Evolutionary conservation across 805 yeast species (phyloP), one percentile per base, ranked within the genome.

Genomic region (Kodamaea jinghongensis): DNA sequence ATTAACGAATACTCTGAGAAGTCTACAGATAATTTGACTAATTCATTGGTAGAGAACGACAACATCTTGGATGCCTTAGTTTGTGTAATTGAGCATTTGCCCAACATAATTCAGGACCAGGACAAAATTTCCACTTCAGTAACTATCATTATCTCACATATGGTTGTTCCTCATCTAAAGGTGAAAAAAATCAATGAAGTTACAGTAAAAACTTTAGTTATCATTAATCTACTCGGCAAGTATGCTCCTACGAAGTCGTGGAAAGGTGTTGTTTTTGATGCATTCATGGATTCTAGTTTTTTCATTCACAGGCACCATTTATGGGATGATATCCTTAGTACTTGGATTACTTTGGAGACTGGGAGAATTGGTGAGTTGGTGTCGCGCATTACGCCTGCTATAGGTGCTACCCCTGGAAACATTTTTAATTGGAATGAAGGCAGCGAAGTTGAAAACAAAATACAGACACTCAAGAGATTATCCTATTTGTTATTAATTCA

Each of bases 351-450:
- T 6, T 71, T 65, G 11, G 93, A 84, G 42, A 75, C 75, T 28
- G 89, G 81, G 3, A 76, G 75, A 33, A 54, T 84, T 39, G 50
- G 54, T 1, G 91, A 84, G 10, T 58, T 79, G 32, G 41, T 50
- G 33, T 26, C 56, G 27, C 47, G 62, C 41, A 49, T 66, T 7
- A 55, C 64, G 1, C 63, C 70, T 2, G 43, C 61, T 0, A 45
- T 51, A 20, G 70, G 71, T 38, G 75, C 81, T 3, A 65, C 79
- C 15, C 70, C 76, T 5, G 62, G 84, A 2, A 79, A 81, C 14
- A 65, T 85, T 4, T 87, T 86, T 60, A 81, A 76, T 27, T 83
- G 90, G 80, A 82, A 79, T 44, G 88, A 84, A 41, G 55, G 48
- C 28, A 76, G 81, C 11, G 93, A 85, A 49, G 69, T 76, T 10